Conservation (phyloP, 306 rosid species). For the Fragaria iinumae region DNA sequence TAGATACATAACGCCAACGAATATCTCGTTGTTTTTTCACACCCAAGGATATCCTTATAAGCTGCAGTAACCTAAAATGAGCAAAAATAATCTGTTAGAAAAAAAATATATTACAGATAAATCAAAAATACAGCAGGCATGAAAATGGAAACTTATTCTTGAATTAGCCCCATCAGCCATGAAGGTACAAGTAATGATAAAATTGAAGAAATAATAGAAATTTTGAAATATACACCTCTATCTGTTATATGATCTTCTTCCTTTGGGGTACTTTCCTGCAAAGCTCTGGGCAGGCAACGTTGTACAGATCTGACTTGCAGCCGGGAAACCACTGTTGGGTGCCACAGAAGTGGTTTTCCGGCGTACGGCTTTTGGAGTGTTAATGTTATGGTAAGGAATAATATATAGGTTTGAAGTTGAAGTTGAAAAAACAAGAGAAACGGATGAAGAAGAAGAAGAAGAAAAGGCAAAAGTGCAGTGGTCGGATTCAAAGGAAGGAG, state of each 20-base stretch:
- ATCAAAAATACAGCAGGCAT: background rate
- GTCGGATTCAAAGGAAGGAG: conserved; percentile 24
- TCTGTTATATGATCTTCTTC: background rate
- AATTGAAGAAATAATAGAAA: background rate
- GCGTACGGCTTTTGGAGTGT: background rate
- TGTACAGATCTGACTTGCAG: conserved; percentile 36
- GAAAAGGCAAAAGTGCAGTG: conserved; percentile 20
- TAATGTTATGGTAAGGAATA: background rate
- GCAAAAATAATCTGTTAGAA: background rate
- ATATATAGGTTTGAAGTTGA: conserved; percentile 13
- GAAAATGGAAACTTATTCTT: background rate
- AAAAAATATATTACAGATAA: background rate
- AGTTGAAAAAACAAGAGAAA: conserved; percentile 9
- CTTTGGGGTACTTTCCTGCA: background rate
- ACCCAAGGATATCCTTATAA: conserved; percentile 27
- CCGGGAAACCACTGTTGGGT: conserved; percentile 19
- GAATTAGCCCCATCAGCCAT: background rate
- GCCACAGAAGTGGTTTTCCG: conserved; percentile 20
- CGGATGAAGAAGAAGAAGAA: conserved; percentile 21
- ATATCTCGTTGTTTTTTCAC: conserved; percentile 48
- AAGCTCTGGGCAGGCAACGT: background rate
- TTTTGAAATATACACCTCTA: background rate
- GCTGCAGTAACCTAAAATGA: conserved; percentile 17
- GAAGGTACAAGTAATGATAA: background rate
- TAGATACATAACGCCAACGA: conserved; percentile 28